phyloP scores from a whole-genome alignment of 2,329 filamentous ascomycete species.

The Nemania serpens region DNA sequence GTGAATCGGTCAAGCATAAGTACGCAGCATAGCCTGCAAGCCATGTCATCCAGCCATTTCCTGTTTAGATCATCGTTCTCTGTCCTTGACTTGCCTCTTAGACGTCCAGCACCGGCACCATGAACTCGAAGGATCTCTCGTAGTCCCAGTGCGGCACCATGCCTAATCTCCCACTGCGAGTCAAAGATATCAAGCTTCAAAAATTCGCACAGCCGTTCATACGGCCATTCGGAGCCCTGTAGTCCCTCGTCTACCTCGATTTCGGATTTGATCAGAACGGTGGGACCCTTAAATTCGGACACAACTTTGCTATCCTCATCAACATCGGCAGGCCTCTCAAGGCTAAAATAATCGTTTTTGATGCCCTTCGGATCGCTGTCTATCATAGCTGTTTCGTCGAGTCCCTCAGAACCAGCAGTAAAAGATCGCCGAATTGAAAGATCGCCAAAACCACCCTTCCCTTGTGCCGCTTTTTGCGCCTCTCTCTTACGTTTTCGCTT shows the following conservation, averaged over 20 bases:
- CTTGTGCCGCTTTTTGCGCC: slow-evolving; percentile 81
- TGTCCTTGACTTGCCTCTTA: slow-evolving; percentile 67
- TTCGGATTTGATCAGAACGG: slow-evolving; percentile 81
- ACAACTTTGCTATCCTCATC: slow-evolving; percentile 94
- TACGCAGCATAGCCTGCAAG: slow-evolving; percentile 92
- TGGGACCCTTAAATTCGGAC: slow-evolving; percentile 89
- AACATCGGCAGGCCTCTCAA: slow-evolving; percentile 75
- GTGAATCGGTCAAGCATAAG: slow-evolving; percentile 98
- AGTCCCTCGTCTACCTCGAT: slow-evolving; percentile 78
- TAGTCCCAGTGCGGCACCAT: slow-evolving; percentile 93
- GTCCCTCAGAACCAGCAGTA: slow-evolving; percentile 64
- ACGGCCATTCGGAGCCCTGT: slow-evolving; percentile 88
- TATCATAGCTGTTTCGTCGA: slow-evolving; percentile 62
- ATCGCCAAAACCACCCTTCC: slow-evolving; percentile 88
- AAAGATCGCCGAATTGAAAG: slow-evolving; percentile 70
- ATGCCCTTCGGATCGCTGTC: slow-evolving; percentile 63
- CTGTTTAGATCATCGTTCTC: slow-evolving; percentile 83
- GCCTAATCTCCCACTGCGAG: slow-evolving; percentile 89
- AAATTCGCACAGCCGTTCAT: slow-evolving; percentile 90
- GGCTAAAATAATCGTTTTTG: slow-evolving; percentile 84
- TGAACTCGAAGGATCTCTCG: slow-evolving; percentile 92
- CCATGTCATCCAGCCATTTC: slow-evolving; percentile 89
- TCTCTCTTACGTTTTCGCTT: slow-evolving; percentile 94
- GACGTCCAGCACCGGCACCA: slow-evolving; percentile 82
- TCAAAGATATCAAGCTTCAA: slow-evolving; percentile 94